phyloP scores from a whole-genome alignment of 257 asterid genomes.

The Henckelia pumila region DNA sequence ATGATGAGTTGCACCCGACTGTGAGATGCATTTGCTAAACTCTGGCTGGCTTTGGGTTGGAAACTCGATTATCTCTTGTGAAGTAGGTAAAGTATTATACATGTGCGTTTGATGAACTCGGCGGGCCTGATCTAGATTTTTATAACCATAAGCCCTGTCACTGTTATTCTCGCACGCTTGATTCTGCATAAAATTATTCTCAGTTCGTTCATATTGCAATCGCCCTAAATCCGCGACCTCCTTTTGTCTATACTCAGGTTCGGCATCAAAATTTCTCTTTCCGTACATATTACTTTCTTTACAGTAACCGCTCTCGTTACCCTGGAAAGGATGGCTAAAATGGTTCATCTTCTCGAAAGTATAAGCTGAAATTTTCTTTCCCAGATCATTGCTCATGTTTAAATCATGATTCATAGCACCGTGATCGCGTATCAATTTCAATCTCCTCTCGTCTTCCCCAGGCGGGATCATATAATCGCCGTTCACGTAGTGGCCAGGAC shows the following conservation, averaged over 20 bases:
- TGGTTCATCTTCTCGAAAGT: constrained; percentile 17
- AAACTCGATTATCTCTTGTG: constrained; percentile 31
- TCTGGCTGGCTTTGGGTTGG: constrained; percentile 24
- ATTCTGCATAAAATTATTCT: constrained; percentile 27
- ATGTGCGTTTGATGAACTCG: constrained; percentile 29
- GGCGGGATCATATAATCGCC: constrained; percentile 17
- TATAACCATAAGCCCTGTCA: constrained; percentile 31
- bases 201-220: constrained; percentile 28
- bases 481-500: constrained; percentile 3
- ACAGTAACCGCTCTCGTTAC: constrained; percentile 28
- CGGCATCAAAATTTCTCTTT: constrained; percentile 29
- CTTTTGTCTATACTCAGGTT: constrained; percentile 22
- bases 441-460: constrained; percentile 67
- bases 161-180: constrained; percentile 31
- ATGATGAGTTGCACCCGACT: constrained; percentile 30
- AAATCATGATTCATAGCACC: constrained; percentile 38
- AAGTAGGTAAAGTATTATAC: constrained; percentile 23
- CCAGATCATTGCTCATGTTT: constrained; percentile 28
- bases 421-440: constrained; percentile 75
- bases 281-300: constrained; percentile 14
- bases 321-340: constrained; percentile 31
- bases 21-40: constrained; percentile 27
- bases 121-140: constrained; percentile 25
- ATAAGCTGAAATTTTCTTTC: constrained; percentile 20
- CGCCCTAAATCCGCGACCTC: constrained; percentile 24